Percentiles rank a stretch among this genome's conserved stretches.
These are phyloP conservation scores for Cytospora schulzeri DNA, from an alignment of 2,329 filamentous ascomycete genomes.

Conservation along the genomic window DNA sequence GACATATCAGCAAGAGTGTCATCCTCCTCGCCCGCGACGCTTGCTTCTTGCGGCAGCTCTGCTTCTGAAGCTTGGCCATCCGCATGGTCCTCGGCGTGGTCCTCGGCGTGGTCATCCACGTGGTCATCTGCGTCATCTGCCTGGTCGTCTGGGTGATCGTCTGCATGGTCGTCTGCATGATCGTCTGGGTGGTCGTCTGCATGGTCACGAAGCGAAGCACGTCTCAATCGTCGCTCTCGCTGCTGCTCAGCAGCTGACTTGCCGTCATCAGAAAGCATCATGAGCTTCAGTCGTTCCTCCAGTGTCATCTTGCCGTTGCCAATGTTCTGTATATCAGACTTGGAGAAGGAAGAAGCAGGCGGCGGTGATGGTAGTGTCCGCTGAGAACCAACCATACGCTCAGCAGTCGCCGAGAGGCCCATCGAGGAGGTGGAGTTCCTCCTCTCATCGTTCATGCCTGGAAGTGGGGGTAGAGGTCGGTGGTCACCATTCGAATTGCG, in stretches of 20 bases:
- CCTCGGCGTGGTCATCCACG: slow-evolving; percentile 41
- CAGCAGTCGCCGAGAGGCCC: slow-evolving; percentile 70
- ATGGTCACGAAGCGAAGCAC: slow-evolving; percentile 53
- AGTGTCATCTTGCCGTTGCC: slow-evolving; percentile 76
- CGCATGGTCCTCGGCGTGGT: slow-evolving; percentile 46
- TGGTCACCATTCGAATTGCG: slow-evolving; percentile 77
- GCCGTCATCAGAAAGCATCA: slow-evolving; percentile 78
- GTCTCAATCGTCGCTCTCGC: slow-evolving; percentile 68
- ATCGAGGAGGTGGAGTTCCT: slow-evolving; percentile 59
- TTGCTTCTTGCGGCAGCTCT: slow-evolving; percentile 38
- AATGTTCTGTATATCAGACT: slow-evolving; percentile 77
- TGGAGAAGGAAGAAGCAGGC: slow-evolving; percentile 64
- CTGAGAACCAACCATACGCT: slow-evolving; percentile 67
- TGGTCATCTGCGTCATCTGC: slow-evolving; percentile 49
- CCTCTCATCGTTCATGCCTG: slow-evolving; percentile 51
- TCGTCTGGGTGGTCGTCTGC: slow-evolving; percentile 44
- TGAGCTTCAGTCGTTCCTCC: slow-evolving; percentile 81
- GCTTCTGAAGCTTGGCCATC: slow-evolving; percentile 49
- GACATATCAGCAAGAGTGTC: slow-evolving; percentile 63
- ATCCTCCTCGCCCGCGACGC: slow-evolving; percentile 56
- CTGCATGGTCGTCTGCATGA: slow-evolving; percentile 43
- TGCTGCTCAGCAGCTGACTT: slow-evolving; percentile 67
- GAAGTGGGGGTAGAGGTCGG: slow-evolving; percentile 68
- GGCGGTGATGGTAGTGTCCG: slow-evolving; percentile 75
- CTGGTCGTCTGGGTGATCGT: slow-evolving; percentile 44